Evolutionary conservation across 2,329 filamentous ascomycete species (phyloP).

Genomic region (Lecanicillium sp.): DNA sequence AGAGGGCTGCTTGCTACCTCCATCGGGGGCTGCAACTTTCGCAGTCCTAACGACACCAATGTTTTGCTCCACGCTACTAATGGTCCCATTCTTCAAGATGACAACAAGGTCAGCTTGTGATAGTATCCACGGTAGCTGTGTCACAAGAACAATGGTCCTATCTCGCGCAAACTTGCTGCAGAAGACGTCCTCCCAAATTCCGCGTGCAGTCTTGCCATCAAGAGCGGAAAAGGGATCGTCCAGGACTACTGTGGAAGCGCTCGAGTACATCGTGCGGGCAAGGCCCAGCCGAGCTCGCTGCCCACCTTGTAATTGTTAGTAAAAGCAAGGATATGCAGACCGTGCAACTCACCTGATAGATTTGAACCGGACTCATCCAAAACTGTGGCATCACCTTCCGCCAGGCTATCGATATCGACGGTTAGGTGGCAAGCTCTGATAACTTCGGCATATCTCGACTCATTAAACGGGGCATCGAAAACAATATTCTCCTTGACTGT

Average conservation of each 20-base stretch:
- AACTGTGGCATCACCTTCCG: constrained; percentile 40
- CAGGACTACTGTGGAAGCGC: constrained; percentile 44
- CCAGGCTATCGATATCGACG: constrained; percentile 42
- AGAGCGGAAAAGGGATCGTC: constrained; percentile 54
- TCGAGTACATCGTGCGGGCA: constrained; percentile 49
- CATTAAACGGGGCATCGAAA: constrained; percentile 43
- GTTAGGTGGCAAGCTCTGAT: constrained; percentile 47
- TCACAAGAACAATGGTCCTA: constrained; percentile 49
- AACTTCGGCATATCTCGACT: constrained; percentile 43
- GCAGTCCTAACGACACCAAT: constrained; percentile 33
- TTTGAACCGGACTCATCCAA: constrained; percentile 47
- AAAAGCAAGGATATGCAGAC: too few relatives aligned
- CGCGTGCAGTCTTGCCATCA: constrained; percentile 49
- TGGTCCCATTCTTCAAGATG: constrained; percentile 34
- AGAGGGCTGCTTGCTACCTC: neutral
- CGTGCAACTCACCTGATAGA: constrained; percentile 32
- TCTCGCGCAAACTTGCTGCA: constrained; percentile 46
- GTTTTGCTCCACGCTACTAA: constrained; percentile 31
- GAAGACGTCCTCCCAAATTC: constrained; percentile 50
- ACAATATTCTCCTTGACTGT: constrained; percentile 47
- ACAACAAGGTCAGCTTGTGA: constrained; percentile 40
- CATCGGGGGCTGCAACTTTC: constrained; percentile 18
- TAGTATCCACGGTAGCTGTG: constrained; percentile 45
- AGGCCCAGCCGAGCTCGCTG: constrained; percentile 49
- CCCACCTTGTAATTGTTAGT: constrained; percentile 19